phyloP scores from a whole-genome alignment of 768 basidiomycete genomes.

The Lentinula sp. region DNA sequence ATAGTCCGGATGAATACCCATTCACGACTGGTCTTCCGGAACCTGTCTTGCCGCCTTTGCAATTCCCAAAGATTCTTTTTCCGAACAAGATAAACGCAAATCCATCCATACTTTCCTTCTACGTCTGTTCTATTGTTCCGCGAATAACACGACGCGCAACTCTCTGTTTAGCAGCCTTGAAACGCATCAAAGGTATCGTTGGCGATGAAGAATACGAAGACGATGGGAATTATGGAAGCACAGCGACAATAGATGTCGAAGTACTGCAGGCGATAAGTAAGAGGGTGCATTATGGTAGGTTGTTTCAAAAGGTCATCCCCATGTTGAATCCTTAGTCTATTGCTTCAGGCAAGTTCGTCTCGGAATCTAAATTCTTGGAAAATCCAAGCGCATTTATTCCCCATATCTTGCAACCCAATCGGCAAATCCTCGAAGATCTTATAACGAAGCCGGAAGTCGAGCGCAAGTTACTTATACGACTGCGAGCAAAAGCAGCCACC shows the following conservation, averaged over 20 bases:
- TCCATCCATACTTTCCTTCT: constrained; percentile 81
- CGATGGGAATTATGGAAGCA: constrained; percentile 97
- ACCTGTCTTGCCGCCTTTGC: constrained; percentile 70
- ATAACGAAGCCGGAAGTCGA: constrained; percentile 99
- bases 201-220: constrained; percentile 76
- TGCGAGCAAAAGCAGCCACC: constrained; percentile 77
- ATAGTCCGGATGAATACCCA: constrained; percentile 95
- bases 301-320: background rate
- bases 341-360: constrained; percentile 92
- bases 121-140: constrained; percentile 83
- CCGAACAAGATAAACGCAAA: constrained; percentile 85
- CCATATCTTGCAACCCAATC: constrained; percentile 79
- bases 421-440: constrained; percentile 69
- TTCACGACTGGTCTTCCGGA: constrained; percentile 80
- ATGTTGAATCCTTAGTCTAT: background rate
- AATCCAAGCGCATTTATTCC: constrained; percentile 87
- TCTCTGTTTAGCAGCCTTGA: constrained; percentile 53
- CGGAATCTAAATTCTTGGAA: constrained; percentile 92
- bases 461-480: constrained; percentile 68
- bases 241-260: constrained; percentile 92
- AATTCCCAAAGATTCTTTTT: constrained; percentile 73
- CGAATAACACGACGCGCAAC: constrained; percentile 78
- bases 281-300: constrained; percentile 93
- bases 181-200: constrained; percentile 59
- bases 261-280: constrained; percentile 97